Conservation (phyloP, 78 protist genomes). For the Monocercomonoides exilis region DNA sequence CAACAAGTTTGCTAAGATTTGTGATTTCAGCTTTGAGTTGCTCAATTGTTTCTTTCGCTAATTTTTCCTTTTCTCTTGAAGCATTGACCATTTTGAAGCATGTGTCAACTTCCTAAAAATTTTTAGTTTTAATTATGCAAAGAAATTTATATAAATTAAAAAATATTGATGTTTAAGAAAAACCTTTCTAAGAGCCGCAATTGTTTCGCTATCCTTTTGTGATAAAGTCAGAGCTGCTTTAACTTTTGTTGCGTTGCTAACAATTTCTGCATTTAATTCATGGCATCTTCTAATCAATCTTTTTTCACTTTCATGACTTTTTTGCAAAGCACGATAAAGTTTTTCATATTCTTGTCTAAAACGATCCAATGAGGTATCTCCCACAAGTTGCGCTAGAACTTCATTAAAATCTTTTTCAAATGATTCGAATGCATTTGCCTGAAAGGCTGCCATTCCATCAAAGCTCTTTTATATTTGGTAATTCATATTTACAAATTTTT, state of each 20-base stretch:
- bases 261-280: slow-evolving; percentile 54
- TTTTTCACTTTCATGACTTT: slow-evolving; percentile 71
- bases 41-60: slow-evolving; percentile 65
- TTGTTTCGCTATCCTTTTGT: slow-evolving; percentile 63
- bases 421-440: slow-evolving; percentile 44
- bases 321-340: slow-evolving; percentile 62
- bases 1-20: slow-evolving; percentile 53
- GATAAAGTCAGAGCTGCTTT: slow-evolving; percentile 53
- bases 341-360: slow-evolving; percentile 72
- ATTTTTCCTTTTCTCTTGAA: slow-evolving; percentile 64
- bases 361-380: slow-evolving; percentile 56
- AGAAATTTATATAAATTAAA: neutral
- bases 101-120: slow-evolving; percentile 58
- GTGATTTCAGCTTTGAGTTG: slow-evolving; percentile 61
- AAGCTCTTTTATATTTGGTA: no score
- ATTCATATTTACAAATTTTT: no score
- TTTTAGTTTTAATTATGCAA: neutral
- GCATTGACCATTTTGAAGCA: slow-evolving; percentile 71
- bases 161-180: neutral
- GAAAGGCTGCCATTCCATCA: slow-evolving; percentile 9
- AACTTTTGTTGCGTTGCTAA: slow-evolving; percentile 57
- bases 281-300: slow-evolving; percentile 54
- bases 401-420: slow-evolving; percentile 61
- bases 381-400: slow-evolving; percentile 57
- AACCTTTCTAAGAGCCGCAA: slow-evolving; percentile 47